Base-by-base conservation (phyloP, 1,139 yeast species). In the Yamadazyma spencermartinsiae region DNA sequence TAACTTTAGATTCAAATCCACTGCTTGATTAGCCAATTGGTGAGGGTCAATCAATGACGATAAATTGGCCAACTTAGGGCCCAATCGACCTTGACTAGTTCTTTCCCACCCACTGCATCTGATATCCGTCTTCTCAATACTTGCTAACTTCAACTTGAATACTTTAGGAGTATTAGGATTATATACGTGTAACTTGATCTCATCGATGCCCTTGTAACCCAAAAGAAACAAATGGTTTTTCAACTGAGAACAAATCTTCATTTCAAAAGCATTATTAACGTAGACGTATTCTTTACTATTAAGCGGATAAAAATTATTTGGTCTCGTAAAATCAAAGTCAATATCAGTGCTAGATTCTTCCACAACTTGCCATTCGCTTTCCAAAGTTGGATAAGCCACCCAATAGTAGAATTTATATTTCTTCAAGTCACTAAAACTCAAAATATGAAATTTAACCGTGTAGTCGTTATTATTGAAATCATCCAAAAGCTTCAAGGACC, bases 91-190 rank as follows among this genome's bases (percentile, higher is more conserved):
- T 33, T 74, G 76, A 9, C 67, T 63, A 12, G 89, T 86, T 45
- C 95, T 72, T 54, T 92, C 98, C 98, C 98, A 92, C 0, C 99
- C 98, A 1, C 80, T 71, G 2, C 79, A 65, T 42, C 73, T 79
- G 3, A 73, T 62, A 4, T 29, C 33, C 2, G 35, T 33, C 8
- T 36, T 21, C 9, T 33, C 27, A 6, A 37, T 24, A 4, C 32
- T 25, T 4, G 11, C 10, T 13, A 43, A 32, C 17, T 35, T 34
- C 18, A 48, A 31, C 4, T 31, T 35, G 27, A 33, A 40, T 5
- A 25, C 28, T 12, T 32, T 36, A 2, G 46, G 36, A 1, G 27
- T 21, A 3, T 27, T 26, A 23, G 34, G 46, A 33, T 67, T 51
- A 42, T 60, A 62, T 3, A 61, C 58, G 18, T 73, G 59, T 0